Evolutionary conservation across 495 filamentous ascomycete species (phyloP).

Genomic region (Xylaria venustula): DNA sequence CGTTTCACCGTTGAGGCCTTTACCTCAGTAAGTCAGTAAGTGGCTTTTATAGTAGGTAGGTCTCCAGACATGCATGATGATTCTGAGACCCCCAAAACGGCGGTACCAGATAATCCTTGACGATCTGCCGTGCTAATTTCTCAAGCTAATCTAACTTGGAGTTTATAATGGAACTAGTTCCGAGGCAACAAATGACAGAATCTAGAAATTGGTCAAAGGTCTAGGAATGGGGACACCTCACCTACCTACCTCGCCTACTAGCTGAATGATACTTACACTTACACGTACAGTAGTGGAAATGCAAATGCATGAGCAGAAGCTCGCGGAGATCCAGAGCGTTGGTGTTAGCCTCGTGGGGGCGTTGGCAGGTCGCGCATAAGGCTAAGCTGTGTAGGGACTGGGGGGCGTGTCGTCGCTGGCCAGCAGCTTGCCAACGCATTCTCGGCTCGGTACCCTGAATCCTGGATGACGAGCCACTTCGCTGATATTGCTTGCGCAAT

Average conservation of each 20-base stretch:
- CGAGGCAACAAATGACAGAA: no score
- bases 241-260: no score
- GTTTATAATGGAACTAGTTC: neutral
- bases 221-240: no score
- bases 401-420: constrained; percentile 1
- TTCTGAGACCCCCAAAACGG: neutral
- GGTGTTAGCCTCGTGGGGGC: neutral
- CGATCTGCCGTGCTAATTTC: neutral
- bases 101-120: neutral
- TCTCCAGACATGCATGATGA: neutral
- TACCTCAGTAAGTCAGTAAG: neutral
- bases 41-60: neutral
- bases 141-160: no score
- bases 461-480: neutral
- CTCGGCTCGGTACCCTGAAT: neutral
- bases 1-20: no score
- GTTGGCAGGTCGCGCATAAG: neutral
- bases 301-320: neutral
- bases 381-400: constrained; percentile 4
- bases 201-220: no score
- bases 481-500: constrained; percentile 13
- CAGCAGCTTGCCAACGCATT: constrained; percentile 14
- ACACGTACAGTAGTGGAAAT: neutral
- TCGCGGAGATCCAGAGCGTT: neutral
- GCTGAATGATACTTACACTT: no score